A percentile compares a stretch with the other conserved stretches of the same genome.
Conservation (phyloP, 1,139 yeast species). For the Kodamaea plutei region DNA sequence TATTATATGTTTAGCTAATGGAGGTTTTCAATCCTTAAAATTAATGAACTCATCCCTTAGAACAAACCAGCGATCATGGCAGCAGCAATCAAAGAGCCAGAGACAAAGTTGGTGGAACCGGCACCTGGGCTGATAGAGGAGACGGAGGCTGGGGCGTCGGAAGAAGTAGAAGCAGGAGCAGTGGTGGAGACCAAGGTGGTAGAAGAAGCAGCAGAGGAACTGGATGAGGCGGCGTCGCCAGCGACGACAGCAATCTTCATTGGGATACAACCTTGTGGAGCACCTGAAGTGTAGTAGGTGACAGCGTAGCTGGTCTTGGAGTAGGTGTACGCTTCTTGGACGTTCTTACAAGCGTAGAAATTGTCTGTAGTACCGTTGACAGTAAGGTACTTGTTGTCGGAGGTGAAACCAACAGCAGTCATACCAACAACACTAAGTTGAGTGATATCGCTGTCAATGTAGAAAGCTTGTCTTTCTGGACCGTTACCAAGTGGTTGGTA, state of each 20-base stretch:
- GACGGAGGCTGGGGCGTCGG: neutral
- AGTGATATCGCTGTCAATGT: conserved; percentile 9
- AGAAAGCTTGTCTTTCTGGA: conserved; percentile 4
- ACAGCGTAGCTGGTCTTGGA: conserved; percentile 26
- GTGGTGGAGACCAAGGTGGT: neutral
- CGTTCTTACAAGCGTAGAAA: conserved; percentile 40
- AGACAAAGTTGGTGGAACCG: neutral
- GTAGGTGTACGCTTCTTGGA: conserved; percentile 41
- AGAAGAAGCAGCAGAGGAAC: neutral
- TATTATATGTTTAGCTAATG: too few relatives aligned
- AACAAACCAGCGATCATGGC: neutral
- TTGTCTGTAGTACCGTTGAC: conserved; percentile 27
- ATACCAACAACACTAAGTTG: conserved; percentile 15
- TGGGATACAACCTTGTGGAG: neutral
- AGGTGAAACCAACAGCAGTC: conserved; percentile 2
- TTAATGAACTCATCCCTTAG: too few relatives aligned
- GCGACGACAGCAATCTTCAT: neutral
- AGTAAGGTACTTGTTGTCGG: conserved; percentile 15
- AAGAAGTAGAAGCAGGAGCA: neutral
- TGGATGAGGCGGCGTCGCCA: neutral
- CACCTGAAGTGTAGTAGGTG: conserved; percentile 10
- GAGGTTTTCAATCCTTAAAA: too few relatives aligned
- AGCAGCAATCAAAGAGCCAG: neutral
- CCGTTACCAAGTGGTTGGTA: neutral
- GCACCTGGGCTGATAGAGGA: neutral